Conservation (phyloP, 2,329 filamentous ascomycete species). For the Neonectria punicea region DNA sequence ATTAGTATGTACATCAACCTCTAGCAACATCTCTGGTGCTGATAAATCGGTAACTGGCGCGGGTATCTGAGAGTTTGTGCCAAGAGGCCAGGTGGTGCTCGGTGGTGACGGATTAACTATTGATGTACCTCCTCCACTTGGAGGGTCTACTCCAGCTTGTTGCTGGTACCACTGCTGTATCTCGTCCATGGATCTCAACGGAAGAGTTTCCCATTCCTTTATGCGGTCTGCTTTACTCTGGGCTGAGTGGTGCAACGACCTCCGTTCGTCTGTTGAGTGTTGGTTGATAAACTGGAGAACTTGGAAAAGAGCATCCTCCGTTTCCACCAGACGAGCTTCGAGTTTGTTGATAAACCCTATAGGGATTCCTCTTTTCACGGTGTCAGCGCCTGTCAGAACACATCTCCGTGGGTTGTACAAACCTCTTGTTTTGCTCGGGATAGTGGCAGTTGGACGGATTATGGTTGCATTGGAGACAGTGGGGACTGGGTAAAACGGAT, state of each 20-base stretch:
- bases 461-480: conserved; percentile 45
- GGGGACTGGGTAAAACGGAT: conserved; percentile 32
- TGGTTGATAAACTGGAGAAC: conserved; percentile 33
- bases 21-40: not conserved
- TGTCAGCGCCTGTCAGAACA: not conserved
- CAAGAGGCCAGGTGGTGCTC: not conserved
- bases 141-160: not conserved
- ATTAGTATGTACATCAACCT: not conserved
- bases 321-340: conserved; percentile 50
- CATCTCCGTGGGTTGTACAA: not conserved
- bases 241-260: conserved; percentile 17
- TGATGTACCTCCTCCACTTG: not conserved
- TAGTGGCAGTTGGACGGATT: conserved; percentile 47
- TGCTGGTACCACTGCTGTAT: conserved; percentile 38
- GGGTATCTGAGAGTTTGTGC: not conserved
- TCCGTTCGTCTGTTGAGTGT: not conserved
- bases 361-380: conserved; percentile 45
- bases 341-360: conserved; percentile 52
- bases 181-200: conserved; percentile 30
- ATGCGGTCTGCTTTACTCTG: conserved; percentile 43
- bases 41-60: conserved; percentile 1
- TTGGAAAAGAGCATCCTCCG: conserved; percentile 42
- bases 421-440: conserved; percentile 49
- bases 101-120: not conserved
- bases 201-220: conserved; percentile 44